A percentile compares a stretch with the other conserved stretches of the same genome.
phyloP scores from a whole-genome alignment of 345 rosid genomes.

The Brassica juncea region DNA sequence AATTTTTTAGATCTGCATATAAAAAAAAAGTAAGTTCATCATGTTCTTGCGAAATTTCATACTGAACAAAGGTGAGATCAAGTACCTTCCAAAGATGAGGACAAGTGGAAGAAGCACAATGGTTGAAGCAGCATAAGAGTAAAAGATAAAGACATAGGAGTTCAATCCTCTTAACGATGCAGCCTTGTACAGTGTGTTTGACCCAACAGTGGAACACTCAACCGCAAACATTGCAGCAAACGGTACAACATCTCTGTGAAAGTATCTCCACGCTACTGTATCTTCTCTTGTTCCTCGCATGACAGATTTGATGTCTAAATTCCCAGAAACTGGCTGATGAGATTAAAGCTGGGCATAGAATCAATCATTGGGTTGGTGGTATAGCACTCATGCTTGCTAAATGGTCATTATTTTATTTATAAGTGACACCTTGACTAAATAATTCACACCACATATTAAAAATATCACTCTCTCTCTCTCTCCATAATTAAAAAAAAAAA shows the following conservation, averaged over 20 bases:
- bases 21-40: neutral
- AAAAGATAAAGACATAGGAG: conserved; percentile 38
- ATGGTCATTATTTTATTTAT: neutral
- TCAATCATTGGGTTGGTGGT: neutral
- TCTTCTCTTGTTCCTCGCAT: conserved; percentile 10
- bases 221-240: conserved; percentile 37
- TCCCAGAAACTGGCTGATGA: conserved; percentile 6
- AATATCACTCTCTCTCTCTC: neutral
- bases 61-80: neutral
- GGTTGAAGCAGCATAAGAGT: conserved; percentile 29
- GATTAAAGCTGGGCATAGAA: neutral
- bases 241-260: conserved; percentile 33
- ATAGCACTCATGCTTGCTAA: neutral
- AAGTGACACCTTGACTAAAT: neutral
- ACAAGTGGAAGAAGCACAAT: conserved; percentile 32
- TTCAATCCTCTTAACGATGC: conserved; percentile 42
- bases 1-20: conserved; percentile 32
- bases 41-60: neutral
- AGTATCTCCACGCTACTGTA: conserved; percentile 6
- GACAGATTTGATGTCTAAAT: neutral
- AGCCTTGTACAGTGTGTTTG: conserved; percentile 43
- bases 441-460: neutral
- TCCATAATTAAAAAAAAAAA: neutral
- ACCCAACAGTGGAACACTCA: conserved; percentile 33
- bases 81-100: conserved; percentile 27